phyloP scores from a whole-genome alignment of 768 basidiomycete species.

The Trametes cingulata region DNA sequence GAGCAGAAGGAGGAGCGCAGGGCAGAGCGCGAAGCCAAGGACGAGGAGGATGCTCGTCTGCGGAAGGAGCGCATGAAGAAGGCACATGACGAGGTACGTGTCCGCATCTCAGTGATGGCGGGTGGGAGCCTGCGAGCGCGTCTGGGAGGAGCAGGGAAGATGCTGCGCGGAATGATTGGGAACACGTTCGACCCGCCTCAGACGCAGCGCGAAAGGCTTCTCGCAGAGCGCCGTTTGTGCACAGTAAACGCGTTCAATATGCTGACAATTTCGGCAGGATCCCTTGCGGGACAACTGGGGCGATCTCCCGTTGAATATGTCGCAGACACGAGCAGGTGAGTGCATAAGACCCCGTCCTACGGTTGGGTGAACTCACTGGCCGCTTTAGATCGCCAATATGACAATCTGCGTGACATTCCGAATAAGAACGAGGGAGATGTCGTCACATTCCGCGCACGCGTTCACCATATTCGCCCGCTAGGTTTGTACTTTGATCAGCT shows the following conservation, averaged over 20 bases:
- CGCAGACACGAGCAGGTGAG: conserved; percentile 64
- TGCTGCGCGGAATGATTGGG: too few species aligned
- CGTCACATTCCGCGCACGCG: conserved; percentile 82
- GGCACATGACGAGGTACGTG: conserved; percentile 23
- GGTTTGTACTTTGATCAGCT: conserved; percentile 8
- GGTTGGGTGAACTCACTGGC: conserved; percentile 48
- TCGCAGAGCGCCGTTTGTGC: too few species aligned
- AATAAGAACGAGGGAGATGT: conserved; percentile 61
- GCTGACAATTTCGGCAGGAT: conserved; percentile 23
- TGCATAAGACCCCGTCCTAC: conserved; percentile 40
- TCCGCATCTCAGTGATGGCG: background rate
- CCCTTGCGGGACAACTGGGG: conserved; percentile 59
- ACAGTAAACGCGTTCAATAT: background rate
- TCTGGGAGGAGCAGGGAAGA: too few species aligned
- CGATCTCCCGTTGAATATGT: conserved; percentile 84
- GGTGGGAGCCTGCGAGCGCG: too few species aligned
- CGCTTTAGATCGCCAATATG: conserved; percentile 6
- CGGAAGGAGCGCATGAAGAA: conserved; percentile 19
- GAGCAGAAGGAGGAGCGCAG: conserved; percentile 27
- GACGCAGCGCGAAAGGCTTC: too few species aligned
- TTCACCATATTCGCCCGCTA: conserved; percentile 89
- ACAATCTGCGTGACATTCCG: conserved; percentile 39
- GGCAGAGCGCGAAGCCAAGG: conserved; percentile 26
- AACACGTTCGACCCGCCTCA: too few species aligned
- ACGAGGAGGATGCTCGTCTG: conserved; percentile 21